A percentile compares a stretch with the other conserved stretches of the same genome.
Evolutionary conservation across 78 protist genomes (phyloP).

Genomic region (Dictyostelium purpureum): DNA sequence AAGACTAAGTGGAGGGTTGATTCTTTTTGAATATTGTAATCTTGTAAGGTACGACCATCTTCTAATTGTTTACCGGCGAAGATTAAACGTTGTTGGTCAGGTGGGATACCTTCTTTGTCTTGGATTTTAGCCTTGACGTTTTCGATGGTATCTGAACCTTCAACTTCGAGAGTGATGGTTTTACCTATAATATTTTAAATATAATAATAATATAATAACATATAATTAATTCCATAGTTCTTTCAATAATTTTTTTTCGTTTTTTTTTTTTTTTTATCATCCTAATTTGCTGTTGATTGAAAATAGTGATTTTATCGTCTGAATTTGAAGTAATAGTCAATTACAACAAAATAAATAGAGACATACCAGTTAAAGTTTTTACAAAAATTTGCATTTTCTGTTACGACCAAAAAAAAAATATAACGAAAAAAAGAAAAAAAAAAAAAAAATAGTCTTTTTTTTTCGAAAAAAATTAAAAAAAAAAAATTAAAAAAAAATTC

Average conservation of each 20-base stretch:
- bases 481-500: neutral
- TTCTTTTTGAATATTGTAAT: conserved; percentile 99
- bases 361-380: conserved; percentile 89
- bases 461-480: neutral
- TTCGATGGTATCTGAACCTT: conserved; percentile 95
- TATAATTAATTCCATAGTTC: conserved; percentile 88
- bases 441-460: neutral
- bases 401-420: neutral
- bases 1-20: conserved; percentile 97
- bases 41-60: conserved; percentile 98
- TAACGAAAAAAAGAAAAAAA: neutral
- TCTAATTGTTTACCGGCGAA: conserved; percentile 99
- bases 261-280: conserved; percentile 79
- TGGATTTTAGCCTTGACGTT: conserved; percentile 98
- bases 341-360: too few relatives aligned
- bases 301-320: too few relatives aligned
- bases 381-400: conserved; percentile 91
- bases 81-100: conserved; percentile 99
- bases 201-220: conserved; percentile 74
- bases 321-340: too few relatives aligned
- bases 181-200: conserved; percentile 97
- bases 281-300: conserved; percentile 20
- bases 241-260: conserved; percentile 94
- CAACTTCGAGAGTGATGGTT: conserved; percentile 98
- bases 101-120: conserved; percentile 99